A percentile compares a stretch with the other conserved stretches of the same genome.
phyloP scores from a whole-genome alignment of 1,139 yeast genomes.

The Lipomyces yarrowii region DNA sequence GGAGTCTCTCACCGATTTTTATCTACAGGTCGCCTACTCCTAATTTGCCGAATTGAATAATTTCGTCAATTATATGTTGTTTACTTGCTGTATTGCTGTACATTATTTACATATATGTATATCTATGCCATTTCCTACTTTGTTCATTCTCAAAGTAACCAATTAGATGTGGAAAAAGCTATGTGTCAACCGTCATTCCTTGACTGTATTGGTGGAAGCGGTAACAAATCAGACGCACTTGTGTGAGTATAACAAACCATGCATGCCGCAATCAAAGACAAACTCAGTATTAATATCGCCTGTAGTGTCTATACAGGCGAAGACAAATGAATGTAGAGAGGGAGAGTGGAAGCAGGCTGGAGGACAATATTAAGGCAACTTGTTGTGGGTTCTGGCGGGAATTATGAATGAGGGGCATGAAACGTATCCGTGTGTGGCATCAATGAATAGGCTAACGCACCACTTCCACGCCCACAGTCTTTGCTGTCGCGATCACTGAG shows the following conservation, averaged over 20 bases:
- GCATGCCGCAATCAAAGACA: neutral
- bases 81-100: neutral
- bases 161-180: neutral
- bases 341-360: neutral
- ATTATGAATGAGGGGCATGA: neutral
- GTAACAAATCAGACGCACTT: neutral
- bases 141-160: neutral
- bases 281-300: neutral
- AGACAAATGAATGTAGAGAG: neutral
- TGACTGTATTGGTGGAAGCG: neutral
- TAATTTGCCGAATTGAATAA: neutral
- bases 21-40: too few relatives aligned
- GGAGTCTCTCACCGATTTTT: too few relatives aligned
- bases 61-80: neutral
- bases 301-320: neutral
- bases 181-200: neutral
- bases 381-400: neutral
- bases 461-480: constrained; percentile 81
- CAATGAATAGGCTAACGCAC: constrained; percentile 52
- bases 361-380: neutral
- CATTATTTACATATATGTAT: neutral
- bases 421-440: neutral
- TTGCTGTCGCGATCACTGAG: constrained; percentile 83
- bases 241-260: neutral
- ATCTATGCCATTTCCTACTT: neutral